These are phyloP conservation scores for Ascochyta fabae DNA, from an alignment of 2,329 filamentous ascomycete genomes.

Conservation along the genomic window DNA sequence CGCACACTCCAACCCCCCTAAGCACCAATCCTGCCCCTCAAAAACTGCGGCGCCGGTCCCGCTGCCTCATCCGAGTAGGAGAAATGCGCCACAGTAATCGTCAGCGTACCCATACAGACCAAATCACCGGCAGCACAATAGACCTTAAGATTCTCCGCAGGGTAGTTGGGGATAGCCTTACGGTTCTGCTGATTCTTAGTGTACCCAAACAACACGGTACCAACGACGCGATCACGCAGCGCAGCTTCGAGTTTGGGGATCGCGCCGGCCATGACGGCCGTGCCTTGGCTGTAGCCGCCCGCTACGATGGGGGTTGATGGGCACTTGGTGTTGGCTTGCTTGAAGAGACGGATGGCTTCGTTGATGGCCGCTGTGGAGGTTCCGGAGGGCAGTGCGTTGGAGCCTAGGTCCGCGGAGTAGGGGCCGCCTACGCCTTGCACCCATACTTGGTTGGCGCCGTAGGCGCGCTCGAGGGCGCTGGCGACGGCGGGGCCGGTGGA, in stretches of 20 bases:
- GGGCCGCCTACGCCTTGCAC: conserved; percentile 44
- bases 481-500: conserved; percentile 30
- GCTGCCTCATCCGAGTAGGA: conserved; percentile 38
- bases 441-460: conserved; percentile 34
- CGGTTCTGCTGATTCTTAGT: conserved; percentile 49
- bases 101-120: conserved; percentile 46
- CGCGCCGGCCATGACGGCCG: conserved; percentile 48
- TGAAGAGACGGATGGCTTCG: conserved; percentile 46
- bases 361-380: conserved; percentile 42
- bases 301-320: conserved; percentile 48
- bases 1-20: background rate
- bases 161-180: conserved; percentile 45
- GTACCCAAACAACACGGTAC: conserved; percentile 51
- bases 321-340: conserved; percentile 47
- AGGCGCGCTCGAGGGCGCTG: conserved; percentile 28
- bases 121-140: conserved; percentile 46
- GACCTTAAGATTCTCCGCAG: conserved; percentile 41
- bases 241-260: conserved; percentile 35
- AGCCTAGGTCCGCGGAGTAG: conserved; percentile 45
- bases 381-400: conserved; percentile 44
- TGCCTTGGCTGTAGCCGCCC: conserved; percentile 52
- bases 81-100: conserved; percentile 43
- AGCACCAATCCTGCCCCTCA: conserved; percentile 27
- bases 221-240: conserved; percentile 43
- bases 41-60: conserved; percentile 34